Evolutionary conservation across 805 yeast species (phyloP), one percentile per base, ranked within the genome.

Genomic region (Metschnikowia vanudenii): DNA sequence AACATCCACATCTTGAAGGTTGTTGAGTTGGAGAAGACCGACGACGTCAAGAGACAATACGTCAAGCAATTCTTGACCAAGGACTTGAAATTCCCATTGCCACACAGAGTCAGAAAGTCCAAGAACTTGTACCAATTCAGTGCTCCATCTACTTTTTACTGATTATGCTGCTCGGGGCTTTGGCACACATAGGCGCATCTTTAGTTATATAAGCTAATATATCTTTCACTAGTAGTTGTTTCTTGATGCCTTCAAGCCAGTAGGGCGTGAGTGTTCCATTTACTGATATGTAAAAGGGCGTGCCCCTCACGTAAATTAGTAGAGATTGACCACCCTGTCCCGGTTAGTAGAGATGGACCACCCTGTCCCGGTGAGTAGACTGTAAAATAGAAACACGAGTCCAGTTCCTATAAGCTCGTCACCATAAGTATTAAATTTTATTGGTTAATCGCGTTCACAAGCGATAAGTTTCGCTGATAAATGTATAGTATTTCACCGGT

Each of bases 11-110:
- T 94, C 77, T 88, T 94, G 77, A 94, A 94, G 89, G 97, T 94
- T 75, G 97, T 91, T 74, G 98, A 92, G 83, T 85, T 94, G 71
- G 96, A 85, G 78, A 91, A 89, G 86, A 83, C 94, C 65, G 96
- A 88, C 58, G 99, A 94, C 69, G 96, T 94, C 75, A 94, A 89
- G 91, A 89, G 99, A 81, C 97, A 88, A 79, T 92, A 94, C 94
- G 84, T 90, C 76, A 91, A 83, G 82, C 99, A 94, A 84, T 90
- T 86, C 83, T 82, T 91, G 73, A 68, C 91, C 72, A 86, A 88
- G 81, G 95, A 84, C 79, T 86, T 94, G 80, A 88, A 89, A 80
- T 94, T 94, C 97, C 99, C 99, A 81, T 86, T 94, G 74, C 98
- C 99, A 69, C 99, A 94, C 96, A 92, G 98, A 82, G 82, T 91